Evolutionary conservation across 2,329 filamentous ascomycete genomes (phyloP), one percentile per base, ranked within the genome.

Genomic region (Botrytis hyacinthi): DNA sequence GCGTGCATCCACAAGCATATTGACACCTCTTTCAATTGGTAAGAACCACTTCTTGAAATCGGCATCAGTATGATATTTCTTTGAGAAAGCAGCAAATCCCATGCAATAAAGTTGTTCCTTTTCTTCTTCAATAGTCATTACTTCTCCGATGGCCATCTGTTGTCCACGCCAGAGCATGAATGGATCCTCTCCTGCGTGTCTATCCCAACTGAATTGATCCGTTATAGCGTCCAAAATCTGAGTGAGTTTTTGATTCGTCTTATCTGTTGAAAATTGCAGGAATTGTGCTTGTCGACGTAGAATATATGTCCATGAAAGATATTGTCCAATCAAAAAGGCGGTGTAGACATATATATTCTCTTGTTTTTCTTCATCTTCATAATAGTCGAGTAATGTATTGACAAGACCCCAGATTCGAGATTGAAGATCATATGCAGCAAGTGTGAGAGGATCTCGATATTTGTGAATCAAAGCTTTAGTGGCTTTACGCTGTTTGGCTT

Each of bases 131-230:
- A 76, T 26, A 29, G 78, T 78, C 78, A 79, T 78, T 62, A 75
- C 63, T 62, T 79, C 78, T 37, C 78, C 78, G 4, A 79, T 79
- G 10, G 78, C 78, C 77, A 79, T 79, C 63, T 79, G 78, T 40
- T 79, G 77, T 44, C 78, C 78, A 42, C 76, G 73, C 78, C 78
- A 79, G 40, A 79, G 75, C 78, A 78, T 79, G n/a, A 78, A 78
- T 20, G 77, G 73, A n/a, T 73, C 66, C 26, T 78, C 78, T 14
- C 74, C 78, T 20, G 29, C 20, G 12, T 70, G 51, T 35, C 32
- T 68, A 32, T 75, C 74, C 16, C 70, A 51, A 26, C 72, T 73
- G 54, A 79, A 76, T 29, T 76, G 70, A 9, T 74, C 42, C 2
- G 76, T 77, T 62, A 79, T 75, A 16, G 65, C 35, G 12, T 76